Conservation (phyloP, 1,139 yeast genomes). For the Sugiyamaella grinbergsii region DNA sequence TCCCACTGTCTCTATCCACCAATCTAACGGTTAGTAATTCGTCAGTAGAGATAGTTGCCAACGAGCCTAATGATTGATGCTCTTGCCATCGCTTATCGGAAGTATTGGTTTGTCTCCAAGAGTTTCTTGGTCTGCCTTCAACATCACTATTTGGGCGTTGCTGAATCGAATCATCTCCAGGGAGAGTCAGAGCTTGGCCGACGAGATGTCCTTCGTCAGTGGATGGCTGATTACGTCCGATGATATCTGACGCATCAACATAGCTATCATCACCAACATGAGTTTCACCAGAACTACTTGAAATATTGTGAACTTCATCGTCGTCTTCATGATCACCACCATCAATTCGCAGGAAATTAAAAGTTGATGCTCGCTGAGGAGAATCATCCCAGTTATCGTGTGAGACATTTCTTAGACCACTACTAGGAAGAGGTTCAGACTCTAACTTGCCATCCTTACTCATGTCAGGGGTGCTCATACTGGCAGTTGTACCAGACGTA, state of each 20-base stretch:
- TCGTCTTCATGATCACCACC: conserved; percentile 30
- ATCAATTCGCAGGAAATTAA: conserved; percentile 43
- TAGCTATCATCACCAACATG: conserved; percentile 40
- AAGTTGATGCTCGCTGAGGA: conserved; percentile 42
- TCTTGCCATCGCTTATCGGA: conserved; percentile 49
- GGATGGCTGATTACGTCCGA: conserved; percentile 7
- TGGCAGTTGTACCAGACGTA: conserved; percentile 45
- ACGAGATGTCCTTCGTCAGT: conserved; percentile 3
- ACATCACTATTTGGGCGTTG: conserved; percentile 17
- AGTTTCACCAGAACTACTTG: conserved; percentile 45
- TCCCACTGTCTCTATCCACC: conserved; percentile 45
- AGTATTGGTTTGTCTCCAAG: conserved; percentile 69
- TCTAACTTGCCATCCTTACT: conserved; percentile 21
- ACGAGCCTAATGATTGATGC: conserved; percentile 66
- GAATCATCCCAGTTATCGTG: conserved; percentile 37
- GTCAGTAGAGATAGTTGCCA: conserved; percentile 85
- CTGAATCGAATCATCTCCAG: conserved; percentile 17
- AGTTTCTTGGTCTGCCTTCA: conserved; percentile 48
- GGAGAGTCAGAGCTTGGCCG: conserved; percentile 17
- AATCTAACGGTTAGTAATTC: conserved; percentile 79
- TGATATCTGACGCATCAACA: conserved; percentile 20
- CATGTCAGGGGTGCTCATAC: conserved; percentile 23
- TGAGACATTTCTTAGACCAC: conserved; percentile 14
- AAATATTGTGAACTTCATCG: conserved; percentile 27
- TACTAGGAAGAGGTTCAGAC: conserved; percentile 13